A percentile compares a stretch with the other conserved stretches of the same genome.
Conservation (phyloP, 371 early-diverging fungal genomes). For the Syncephalastrum contaminatum region DNA sequence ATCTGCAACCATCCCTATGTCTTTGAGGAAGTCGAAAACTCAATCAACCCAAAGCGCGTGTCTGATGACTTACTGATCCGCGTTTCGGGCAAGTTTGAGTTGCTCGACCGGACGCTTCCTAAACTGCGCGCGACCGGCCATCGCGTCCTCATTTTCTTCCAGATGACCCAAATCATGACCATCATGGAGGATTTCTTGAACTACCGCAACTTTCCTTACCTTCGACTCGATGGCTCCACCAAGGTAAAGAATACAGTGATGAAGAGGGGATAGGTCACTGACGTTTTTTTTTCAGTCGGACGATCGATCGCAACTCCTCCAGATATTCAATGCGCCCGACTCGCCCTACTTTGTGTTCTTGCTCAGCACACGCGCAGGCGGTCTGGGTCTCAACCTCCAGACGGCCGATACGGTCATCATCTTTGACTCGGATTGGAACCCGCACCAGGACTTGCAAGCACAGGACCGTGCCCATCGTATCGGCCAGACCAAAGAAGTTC, state of each 20-base stretch:
- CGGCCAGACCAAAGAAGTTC: conserved; percentile 99
- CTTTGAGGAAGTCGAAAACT: conserved; percentile 92
- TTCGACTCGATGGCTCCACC: conserved; percentile 96
- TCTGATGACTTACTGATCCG: conserved; percentile 69
- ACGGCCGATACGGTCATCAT: conserved; percentile 99
- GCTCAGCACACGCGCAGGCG: conserved; percentile 99
- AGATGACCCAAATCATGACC: conserved; percentile 98
- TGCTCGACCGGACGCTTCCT: conserved; percentile 95
- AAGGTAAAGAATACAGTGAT: conserved; percentile 49
- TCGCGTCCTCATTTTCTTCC: conserved; percentile 97
- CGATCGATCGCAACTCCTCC: conserved; percentile 83
- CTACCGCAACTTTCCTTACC: conserved; percentile 74
- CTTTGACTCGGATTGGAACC: conserved; percentile 99
- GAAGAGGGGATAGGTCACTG: not conserved
- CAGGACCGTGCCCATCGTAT: conserved; percentile 99
- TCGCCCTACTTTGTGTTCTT: conserved; percentile 93
- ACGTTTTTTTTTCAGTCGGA: conserved; percentile 53
- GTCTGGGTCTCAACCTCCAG: conserved; percentile 98
- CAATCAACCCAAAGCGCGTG: conserved; percentile 64
- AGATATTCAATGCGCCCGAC: conserved; percentile 81
- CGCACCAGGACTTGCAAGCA: conserved; percentile 99
- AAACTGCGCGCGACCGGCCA: conserved; percentile 89
- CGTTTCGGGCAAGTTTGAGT: conserved; percentile 96
- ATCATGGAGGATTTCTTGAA: conserved; percentile 96
- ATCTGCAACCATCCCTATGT: conserved; percentile 99